Conservation (phyloP, 352 stramenopile genomes). For the Globisporangium emineosum region DNA sequence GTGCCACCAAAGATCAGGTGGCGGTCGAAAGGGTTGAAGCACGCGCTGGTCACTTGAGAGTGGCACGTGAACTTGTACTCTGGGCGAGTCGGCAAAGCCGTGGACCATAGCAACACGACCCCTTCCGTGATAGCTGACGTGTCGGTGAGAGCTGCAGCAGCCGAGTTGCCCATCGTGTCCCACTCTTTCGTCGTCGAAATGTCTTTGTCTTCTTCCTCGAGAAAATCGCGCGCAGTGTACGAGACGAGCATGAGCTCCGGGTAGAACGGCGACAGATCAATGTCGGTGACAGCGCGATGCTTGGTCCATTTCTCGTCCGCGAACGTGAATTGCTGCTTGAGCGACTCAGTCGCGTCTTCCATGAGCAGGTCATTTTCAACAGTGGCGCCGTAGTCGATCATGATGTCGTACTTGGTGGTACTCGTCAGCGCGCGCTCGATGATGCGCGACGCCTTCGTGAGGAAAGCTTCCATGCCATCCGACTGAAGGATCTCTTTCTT, state of each 20-base stretch:
- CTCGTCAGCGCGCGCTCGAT: constrained; percentile 81
- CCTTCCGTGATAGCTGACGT: constrained; percentile 66
- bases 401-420: constrained; percentile 78
- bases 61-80: constrained; percentile 88
- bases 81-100: constrained; percentile 65
- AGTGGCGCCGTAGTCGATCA: constrained; percentile 79
- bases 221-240: constrained; percentile 65
- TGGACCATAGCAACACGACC: constrained; percentile 85
- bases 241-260: constrained; percentile 69
- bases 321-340: constrained; percentile 76
- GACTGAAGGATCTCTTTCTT: constrained; percentile 69
- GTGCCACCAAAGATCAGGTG: constrained; percentile 84
- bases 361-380: constrained; percentile 55
- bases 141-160: constrained; percentile 45
- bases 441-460: constrained; percentile 69
- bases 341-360: constrained; percentile 56
- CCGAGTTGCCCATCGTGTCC: constrained; percentile 69
- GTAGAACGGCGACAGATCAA: constrained; percentile 83
- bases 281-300: constrained; percentile 75
- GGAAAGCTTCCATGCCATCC: constrained; percentile 72
- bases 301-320: constrained; percentile 80
- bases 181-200: constrained; percentile 50
- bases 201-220: constrained; percentile 75
- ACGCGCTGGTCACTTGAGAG: constrained; percentile 82
- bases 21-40: constrained; percentile 86